Base-by-base conservation (phyloP, 1,284 basidiomycete species). In the Pascua guehoae region DNA sequence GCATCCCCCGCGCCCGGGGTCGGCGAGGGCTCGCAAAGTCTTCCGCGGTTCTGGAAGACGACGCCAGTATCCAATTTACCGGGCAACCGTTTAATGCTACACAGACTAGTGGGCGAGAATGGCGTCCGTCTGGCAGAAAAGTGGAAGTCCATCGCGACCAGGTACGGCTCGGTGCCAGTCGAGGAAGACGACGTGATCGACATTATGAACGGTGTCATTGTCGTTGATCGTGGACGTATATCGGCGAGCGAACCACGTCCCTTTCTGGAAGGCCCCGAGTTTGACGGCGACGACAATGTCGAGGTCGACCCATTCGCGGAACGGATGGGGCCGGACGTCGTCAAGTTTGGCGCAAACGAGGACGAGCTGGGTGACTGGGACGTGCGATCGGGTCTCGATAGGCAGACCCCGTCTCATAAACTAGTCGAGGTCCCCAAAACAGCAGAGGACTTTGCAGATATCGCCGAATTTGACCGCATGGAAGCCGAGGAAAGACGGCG, bases 111-210 rank as follows among this genome's bases (percentile, higher is more conserved):
- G 24, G 24, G 24, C 24, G 24, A 32, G 24, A 32, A 32, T 32
- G 24, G 24, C 24, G 11, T 41, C 10, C 48, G 48, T 15, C 49
- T 58, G 4, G 39, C 40, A 10, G 54, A 58, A 1, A 61, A 61
- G 1, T 78, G 73, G 72, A 68, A 73, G 32, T 48, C 58, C 14
- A 65, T 78, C 49, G 60, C 64, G 5, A 64, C 69, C 17, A 72
- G 71, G 56, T 77, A 76, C 57, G 65, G 66, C 12, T 53, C 57
- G 15, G 56, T 76, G 8, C 57, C 55, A 9, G 61, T 64, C 8
- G 73, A 74, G 41, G 76, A 78, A 4, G 77, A 76, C 58, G 76
- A 77, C 54, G 76, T 77, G 56, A 65, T 77, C 24, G 75, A 78
- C 58, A 47, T 77, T 17, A 17, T 41, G 0, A 71, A 67, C 1